Conservation (phyloP, 73 alveolate species). For the Paramecium caudatum region DNA sequence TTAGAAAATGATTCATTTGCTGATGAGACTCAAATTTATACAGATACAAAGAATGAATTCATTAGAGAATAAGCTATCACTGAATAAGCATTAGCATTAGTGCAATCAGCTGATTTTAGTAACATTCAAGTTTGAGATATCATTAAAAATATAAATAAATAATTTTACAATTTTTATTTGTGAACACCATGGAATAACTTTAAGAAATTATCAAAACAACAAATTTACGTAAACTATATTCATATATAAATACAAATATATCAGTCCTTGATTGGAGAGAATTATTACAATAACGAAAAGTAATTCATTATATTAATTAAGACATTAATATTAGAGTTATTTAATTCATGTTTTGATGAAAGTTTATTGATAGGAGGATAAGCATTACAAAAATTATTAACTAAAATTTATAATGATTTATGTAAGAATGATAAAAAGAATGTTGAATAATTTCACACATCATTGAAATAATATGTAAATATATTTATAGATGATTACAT, state of each 20-base stretch:
- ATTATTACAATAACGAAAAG: constrained; percentile 15
- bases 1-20: constrained; percentile 44
- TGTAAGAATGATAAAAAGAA: constrained; percentile 17
- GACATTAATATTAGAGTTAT: constrained; percentile 46
- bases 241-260: not conserved
- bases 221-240: not conserved
- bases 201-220: not conserved
- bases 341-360: constrained; percentile 62
- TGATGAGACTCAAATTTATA: constrained; percentile 53
- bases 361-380: constrained; percentile 46
- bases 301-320: not conserved
- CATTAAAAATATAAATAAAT: constrained; percentile 8
- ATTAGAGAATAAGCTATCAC: constrained; percentile 38
- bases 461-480: not conserved
- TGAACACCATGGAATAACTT: not conserved
- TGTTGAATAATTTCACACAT: not conserved
- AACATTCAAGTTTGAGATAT: constrained; percentile 40
- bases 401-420: not conserved
- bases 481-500: constrained; percentile 29
- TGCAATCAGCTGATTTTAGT: constrained; percentile 52
- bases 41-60: constrained; percentile 34
- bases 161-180: not conserved
- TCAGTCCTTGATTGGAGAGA: too few relatives aligned
- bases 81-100: constrained; percentile 63
- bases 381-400: not conserved